Evolutionary conservation across 2,329 filamentous ascomycete species (phyloP), one percentile per base, ranked within the genome.

Genomic region (Neopestalotiopsis sp.): DNA sequence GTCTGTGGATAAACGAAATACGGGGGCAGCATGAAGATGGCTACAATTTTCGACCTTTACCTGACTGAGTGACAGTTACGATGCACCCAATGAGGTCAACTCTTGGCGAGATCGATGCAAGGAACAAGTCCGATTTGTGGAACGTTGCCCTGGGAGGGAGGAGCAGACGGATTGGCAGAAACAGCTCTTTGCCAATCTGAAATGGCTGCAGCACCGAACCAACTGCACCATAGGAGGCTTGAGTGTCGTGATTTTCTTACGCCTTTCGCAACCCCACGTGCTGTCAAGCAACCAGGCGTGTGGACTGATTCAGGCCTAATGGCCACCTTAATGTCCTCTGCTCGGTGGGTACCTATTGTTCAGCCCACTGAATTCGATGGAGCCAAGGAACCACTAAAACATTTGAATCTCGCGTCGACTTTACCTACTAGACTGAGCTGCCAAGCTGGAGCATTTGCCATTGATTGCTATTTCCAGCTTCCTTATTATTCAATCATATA

Each of bases 201-300:
- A 10, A 38, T 38, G 34, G 34, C 42, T 49, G 14, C n/a, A 24
- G 56, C 56, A 12, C 13, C 24, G 28, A 12, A 12, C 28, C 32
- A 20, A 30, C 30, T 14, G 32, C 30, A 62, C 59, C 59, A 62
- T 34, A n/a, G 7, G 30, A 64, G 61, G 61, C 20, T 45, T 49
- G 40, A 64, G 61, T 64, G 34, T 64, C 61, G 61, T 64, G 61
- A 64, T 64, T 17, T 13, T 59, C 57, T 10, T 28, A 53, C 17
- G 42, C 45, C 34, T 38, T 38, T 42, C n/a, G 10, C 17, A n/a
- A 38, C 42, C 64, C 53, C 64, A 58, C 64, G 45, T 66, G 45
- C 45, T 62, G 32, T 20, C 59, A 62, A 34, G 34, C 30, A 20
- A 30, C 32, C 40, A 13, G 9, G 30, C 40, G 24, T 59, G 59